phyloP scores from a whole-genome alignment of 1,284 basidiomycete species.

The Volvariella surrecta region DNA sequence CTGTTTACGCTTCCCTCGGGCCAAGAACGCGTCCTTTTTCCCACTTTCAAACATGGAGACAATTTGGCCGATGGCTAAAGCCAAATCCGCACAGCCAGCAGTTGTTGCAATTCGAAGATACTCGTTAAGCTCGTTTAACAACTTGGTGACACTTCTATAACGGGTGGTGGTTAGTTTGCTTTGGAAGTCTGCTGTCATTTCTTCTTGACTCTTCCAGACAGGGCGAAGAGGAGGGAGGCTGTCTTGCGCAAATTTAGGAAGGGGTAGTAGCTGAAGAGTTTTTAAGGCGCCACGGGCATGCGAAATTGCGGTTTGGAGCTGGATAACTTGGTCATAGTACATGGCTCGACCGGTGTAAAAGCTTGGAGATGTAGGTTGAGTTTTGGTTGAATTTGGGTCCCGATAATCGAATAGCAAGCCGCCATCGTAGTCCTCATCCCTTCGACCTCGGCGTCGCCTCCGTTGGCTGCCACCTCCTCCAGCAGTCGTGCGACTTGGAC shows the following conservation, averaged over 20 bases:
- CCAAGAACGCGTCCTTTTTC: constrained; percentile 48
- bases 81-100: constrained; percentile 56
- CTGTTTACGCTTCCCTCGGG: constrained; percentile 45
- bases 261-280: constrained; percentile 63
- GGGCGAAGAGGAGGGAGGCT: constrained; percentile 50
- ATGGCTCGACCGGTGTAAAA: constrained; percentile 85
- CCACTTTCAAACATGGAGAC: constrained; percentile 58
- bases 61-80: constrained; percentile 42
- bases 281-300: constrained; percentile 55
- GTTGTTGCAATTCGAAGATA: constrained; percentile 62
- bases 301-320: constrained; percentile 60
- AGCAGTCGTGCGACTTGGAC: background rate
- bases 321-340: constrained; percentile 68
- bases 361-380: constrained; percentile 49
- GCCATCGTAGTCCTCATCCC: background rate
- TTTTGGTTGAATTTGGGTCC: constrained; percentile 12
- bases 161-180: constrained; percentile 63
- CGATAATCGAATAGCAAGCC: constrained; percentile 1
- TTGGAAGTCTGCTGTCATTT: constrained; percentile 51
- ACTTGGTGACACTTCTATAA: constrained; percentile 57
- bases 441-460: constrained; percentile 7
- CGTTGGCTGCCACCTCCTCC: background rate
- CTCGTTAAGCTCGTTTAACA: constrained; percentile 68
- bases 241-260: constrained; percentile 62
- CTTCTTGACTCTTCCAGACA: constrained; percentile 61